Evolutionary conservation across 2,329 filamentous ascomycete genomes (phyloP).

Genomic region (Xylaria arbuscula): DNA sequence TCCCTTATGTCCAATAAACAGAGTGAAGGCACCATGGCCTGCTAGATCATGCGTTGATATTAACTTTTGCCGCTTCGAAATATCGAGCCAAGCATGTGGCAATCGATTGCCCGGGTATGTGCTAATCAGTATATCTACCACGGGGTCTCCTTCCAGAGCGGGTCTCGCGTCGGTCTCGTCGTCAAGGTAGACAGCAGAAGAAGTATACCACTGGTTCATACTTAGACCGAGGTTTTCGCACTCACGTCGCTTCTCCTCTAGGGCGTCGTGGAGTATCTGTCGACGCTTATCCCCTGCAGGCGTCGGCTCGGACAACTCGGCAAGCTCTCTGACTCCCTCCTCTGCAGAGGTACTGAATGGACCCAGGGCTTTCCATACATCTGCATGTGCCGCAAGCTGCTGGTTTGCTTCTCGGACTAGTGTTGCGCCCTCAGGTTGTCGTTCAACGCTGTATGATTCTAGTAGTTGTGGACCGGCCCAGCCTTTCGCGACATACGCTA

Average conservation of each 20-base stretch:
- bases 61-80: constrained; percentile 55
- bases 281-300: constrained; percentile 52
- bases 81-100: constrained; percentile 73
- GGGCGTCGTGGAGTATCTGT: constrained; percentile 52
- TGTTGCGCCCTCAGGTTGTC: constrained; percentile 60
- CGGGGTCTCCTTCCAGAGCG: constrained; percentile 47
- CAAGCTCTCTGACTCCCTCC: constrained; percentile 51
- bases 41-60: constrained; percentile 70
- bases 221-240: constrained; percentile 54
- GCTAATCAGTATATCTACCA: constrained; percentile 46
- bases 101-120: constrained; percentile 70
- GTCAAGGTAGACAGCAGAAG: constrained; percentile 52
- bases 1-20: constrained; percentile 68
- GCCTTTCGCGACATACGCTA: constrained; percentile 59
- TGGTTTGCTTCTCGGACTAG: constrained; percentile 66
- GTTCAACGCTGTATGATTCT: constrained; percentile 57
- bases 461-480: constrained; percentile 54
- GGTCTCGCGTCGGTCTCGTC: constrained; percentile 43
- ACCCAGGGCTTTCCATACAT: constrained; percentile 60
- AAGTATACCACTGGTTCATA: constrained; percentile 64
- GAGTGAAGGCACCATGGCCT: constrained; percentile 63
- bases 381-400: constrained; percentile 62
- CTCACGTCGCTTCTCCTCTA: constrained; percentile 64
- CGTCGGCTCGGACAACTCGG: constrained; percentile 52
- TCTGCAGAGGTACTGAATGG: constrained; percentile 54